Evolutionary conservation across 2,329 filamentous ascomycete species (phyloP).

Genomic region (Dothideomycetes sp.): DNA sequence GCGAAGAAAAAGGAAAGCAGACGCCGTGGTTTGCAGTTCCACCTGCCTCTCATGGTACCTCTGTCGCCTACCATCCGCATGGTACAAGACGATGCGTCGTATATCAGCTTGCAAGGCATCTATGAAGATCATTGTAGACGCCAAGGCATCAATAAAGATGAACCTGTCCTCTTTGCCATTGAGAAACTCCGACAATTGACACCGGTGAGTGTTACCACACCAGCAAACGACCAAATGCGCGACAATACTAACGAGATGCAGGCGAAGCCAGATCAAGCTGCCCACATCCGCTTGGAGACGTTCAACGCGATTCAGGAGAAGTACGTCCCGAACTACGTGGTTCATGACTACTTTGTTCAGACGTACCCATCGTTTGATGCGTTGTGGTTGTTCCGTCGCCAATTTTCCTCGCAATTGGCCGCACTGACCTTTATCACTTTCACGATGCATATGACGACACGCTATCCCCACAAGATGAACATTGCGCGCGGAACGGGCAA

Average conservation of each 20-base stretch:
- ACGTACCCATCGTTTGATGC: slow-evolving; percentile 83
- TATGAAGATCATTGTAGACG: slow-evolving; percentile 94
- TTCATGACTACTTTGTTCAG: slow-evolving; percentile 78
- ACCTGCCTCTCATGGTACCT: slow-evolving; percentile 89
- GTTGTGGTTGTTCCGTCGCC: slow-evolving; percentile 96
- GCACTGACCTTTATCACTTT: slow-evolving; percentile 98
- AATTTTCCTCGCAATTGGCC: slow-evolving; percentile 93
- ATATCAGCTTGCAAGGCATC: slow-evolving; percentile 85
- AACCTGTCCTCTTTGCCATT: slow-evolving; percentile 89
- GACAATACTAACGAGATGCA: slow-evolving; percentile 20
- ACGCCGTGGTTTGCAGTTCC: slow-evolving; percentile 88
- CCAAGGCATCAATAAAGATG: slow-evolving; percentile 81
- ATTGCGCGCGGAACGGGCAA: slow-evolving; percentile 81
- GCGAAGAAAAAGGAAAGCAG: slow-evolving; percentile 90
- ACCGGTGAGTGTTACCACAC: slow-evolving; percentile 10
- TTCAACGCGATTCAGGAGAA: slow-evolving; percentile 89
- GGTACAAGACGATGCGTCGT: slow-evolving; percentile 89
- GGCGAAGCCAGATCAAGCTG: slow-evolving; percentile 54
- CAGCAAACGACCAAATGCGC: background rate
- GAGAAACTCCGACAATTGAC: slow-evolving; percentile 71
- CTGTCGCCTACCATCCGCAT: slow-evolving; percentile 89
- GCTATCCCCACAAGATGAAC: slow-evolving; percentile 90
- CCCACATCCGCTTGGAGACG: slow-evolving; percentile 57
- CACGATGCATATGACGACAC: slow-evolving; percentile 91
- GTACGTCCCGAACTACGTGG: slow-evolving; percentile 74